Evolutionary conservation across 2,329 filamentous ascomycete species (phyloP).

Genomic region (Dactylellina haptotyla): DNA sequence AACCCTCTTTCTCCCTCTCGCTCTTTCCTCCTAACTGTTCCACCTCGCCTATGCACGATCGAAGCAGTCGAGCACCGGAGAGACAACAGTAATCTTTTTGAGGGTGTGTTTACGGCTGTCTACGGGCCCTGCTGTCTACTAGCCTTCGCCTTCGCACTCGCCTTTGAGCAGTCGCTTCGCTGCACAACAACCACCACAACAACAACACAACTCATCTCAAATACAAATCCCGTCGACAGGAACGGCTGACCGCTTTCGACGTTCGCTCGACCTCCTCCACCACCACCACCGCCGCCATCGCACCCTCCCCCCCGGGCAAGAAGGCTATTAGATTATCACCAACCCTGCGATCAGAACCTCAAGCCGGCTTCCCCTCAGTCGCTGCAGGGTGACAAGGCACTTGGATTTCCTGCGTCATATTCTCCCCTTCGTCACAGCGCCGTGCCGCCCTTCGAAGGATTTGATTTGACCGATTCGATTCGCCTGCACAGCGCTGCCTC

Average conservation of each 20-base stretch:
- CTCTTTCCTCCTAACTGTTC: no score
- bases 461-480: no score
- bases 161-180: no score
- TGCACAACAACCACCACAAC: background rate
- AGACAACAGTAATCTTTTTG: no score
- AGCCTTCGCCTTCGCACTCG: no score
- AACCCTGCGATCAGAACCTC: no score
- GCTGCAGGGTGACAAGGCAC: constrained; percentile 38
- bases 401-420: constrained; percentile 36
- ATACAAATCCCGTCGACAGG: background rate
- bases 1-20: background rate
- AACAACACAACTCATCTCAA: background rate
- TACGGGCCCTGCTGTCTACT: no score
- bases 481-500: background rate
- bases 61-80: no score
- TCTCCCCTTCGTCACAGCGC: background rate
- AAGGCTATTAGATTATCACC: constrained; percentile 28
- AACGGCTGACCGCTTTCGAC: constrained; percentile 1
- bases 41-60: no score
- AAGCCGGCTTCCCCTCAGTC: constrained; percentile 9
- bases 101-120: no score
- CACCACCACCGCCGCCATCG: background rate
- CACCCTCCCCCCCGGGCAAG: background rate
- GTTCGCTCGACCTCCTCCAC: background rate
- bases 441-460: background rate